Evolutionary conservation across 2,329 filamentous ascomycete genomes (phyloP).

Genomic region (Aspergillus fumigatus): DNA sequence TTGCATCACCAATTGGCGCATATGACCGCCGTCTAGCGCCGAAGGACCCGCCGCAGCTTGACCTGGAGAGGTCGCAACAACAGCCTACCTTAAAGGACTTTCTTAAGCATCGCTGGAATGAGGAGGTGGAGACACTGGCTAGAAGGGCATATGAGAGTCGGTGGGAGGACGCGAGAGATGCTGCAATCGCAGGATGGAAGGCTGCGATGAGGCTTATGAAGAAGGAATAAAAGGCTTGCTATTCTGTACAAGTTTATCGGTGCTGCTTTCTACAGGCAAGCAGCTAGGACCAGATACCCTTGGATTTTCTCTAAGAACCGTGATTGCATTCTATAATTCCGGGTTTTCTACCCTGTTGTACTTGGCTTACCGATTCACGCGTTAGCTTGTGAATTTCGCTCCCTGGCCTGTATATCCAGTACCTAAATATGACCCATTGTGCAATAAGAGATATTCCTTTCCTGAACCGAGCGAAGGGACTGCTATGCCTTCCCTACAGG

Average conservation of each 20-base stretch:
- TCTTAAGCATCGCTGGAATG: conserved; percentile 74
- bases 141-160: conserved; percentile 62
- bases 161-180: conserved; percentile 56
- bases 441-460: background rate
- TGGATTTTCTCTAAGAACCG: background rate
- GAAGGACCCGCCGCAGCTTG: conserved; percentile 2
- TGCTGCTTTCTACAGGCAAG: background rate
- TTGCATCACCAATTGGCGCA: conserved; percentile 32
- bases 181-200: conserved; percentile 50
- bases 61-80: background rate
- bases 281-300: background rate
- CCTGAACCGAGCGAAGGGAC: background rate
- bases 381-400: background rate
- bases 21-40: conserved; percentile 30
- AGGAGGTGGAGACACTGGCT: conserved; percentile 64
- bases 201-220: conserved; percentile 30
- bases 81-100: conserved; percentile 56
- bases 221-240: conserved; percentile 23
- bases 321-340: background rate
- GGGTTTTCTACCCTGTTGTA: background rate
- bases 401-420: background rate
- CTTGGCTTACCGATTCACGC: background rate
- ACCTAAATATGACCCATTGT: background rate
- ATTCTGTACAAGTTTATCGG: conserved; percentile 2
- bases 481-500: background rate